Evolutionary conservation across 345 rosid species (phyloP), one percentile per base, ranked within the genome.

Genomic region (Citrus sp.): DNA sequence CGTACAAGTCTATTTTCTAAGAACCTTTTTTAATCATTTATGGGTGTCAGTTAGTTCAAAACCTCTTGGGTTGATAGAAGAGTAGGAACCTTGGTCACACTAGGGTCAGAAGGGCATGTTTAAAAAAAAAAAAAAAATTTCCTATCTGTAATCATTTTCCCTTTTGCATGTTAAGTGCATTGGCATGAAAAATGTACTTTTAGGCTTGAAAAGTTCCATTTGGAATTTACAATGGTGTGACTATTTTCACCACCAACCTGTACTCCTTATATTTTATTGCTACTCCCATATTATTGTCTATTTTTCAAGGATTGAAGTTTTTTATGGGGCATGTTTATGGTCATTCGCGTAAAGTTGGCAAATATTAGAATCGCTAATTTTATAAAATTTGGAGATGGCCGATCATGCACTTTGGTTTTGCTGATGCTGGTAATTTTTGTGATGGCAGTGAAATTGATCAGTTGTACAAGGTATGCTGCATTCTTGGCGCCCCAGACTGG

Each of bases 401-500:
- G 1, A 54, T 30, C 62, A 30, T 72, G 37, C 61, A 30, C 27
- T 54, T 71, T 9, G 46, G 30, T 46, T 69, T 14, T 42, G 63
- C 25, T 54, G 30, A 72, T 7, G 27, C 9, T 55, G 63, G 25
- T 35, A 35, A 10, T 56, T 56, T 46, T n/a, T 56, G n/a, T 55
- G 19, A 21, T 35, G 64, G 79, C 90, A 94, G 98, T 85, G 98
- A 94, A 89, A 84, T 87, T 77, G 98, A 95, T 90, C 99, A 93
- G 77, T 68, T 95, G 74, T 89, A 89, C 92, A 95, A 95, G 89
- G 92, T 95, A 73, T 93, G 95, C 84, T 80, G 89, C 77, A 86
- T 93, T 85, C 91, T 95, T 77, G 98, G 99, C 78, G 81, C 88
- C 70, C 97, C 94, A 6, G 89, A 93, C 55, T 86, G 92, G 94